Conservation (phyloP, 2,329 filamentous ascomycete species). For the Plenodomus biglobosus region DNA sequence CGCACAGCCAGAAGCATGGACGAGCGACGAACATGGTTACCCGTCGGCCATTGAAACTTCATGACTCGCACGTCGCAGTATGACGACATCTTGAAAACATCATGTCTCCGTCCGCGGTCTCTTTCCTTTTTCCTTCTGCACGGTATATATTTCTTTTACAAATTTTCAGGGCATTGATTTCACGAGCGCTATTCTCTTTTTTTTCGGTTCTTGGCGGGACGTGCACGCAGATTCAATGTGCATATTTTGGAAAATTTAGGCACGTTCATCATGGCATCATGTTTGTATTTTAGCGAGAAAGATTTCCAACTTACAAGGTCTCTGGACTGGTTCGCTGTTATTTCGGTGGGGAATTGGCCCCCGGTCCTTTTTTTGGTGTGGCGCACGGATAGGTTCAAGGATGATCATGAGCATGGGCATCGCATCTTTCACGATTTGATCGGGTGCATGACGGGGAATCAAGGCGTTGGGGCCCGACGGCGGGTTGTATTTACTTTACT, state of each 20-base stretch:
- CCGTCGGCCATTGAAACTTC: conserved; percentile 39
- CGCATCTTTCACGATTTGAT: neutral
- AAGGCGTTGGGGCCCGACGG: neutral
- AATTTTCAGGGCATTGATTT: neutral
- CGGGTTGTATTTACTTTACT: too few relatives aligned
- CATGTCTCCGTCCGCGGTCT: too few relatives aligned
- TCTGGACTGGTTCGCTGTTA: neutral
- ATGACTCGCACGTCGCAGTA: conserved; percentile 22
- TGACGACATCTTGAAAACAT: conserved; percentile 30
- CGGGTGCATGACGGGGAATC: neutral
- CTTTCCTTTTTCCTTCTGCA: neutral
- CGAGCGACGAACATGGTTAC: conserved; percentile 59
- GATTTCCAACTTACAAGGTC: neutral
- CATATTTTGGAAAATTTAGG: neutral
- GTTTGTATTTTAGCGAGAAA: neutral
- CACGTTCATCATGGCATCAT: neutral
- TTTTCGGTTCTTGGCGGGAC: neutral
- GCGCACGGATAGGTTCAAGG: neutral
- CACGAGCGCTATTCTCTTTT: too few relatives aligned
- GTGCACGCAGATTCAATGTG: neutral
- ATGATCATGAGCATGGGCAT: neutral
- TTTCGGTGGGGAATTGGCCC: neutral
- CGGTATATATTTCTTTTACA: neutral
- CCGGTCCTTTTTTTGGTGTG: neutral
- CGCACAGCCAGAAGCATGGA: conserved; percentile 66